phyloP scores from a whole-genome alignment of 1,139 yeast genomes.

The Taphrina confusa region DNA sequence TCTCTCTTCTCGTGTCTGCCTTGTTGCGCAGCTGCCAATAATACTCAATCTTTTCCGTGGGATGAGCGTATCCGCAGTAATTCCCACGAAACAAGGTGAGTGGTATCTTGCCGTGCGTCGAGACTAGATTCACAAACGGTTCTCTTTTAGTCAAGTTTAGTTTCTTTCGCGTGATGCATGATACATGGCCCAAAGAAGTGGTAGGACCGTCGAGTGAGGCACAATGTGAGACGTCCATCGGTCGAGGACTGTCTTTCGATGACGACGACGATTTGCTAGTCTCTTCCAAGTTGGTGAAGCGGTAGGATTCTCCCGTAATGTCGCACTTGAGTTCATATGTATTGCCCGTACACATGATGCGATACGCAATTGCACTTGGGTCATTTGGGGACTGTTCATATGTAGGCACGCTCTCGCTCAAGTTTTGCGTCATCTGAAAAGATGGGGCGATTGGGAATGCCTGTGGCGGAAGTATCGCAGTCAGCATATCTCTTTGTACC shows the following conservation, averaged over 20 bases:
- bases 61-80: conserved; percentile 17
- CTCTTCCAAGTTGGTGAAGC: neutral
- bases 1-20: neutral
- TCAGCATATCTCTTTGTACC: too few relatives aligned
- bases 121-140: neutral
- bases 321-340: conserved; percentile 11
- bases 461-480: too few relatives aligned
- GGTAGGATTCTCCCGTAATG: neutral
- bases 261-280: neutral
- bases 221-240: neutral
- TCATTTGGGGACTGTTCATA: conserved; percentile 14
- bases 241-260: neutral
- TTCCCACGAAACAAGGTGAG: conserved; percentile 3
- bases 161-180: conserved; percentile 9
- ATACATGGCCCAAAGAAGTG: neutral
- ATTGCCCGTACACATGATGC: neutral
- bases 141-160: conserved; percentile 1
- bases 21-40: conserved; percentile 16
- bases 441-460: too few relatives aligned
- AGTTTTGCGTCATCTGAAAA: too few relatives aligned
- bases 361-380: conserved; percentile 16
- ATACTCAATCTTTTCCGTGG: conserved; percentile 9
- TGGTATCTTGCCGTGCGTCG: conserved; percentile 5
- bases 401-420: conserved; percentile 11
- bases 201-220: neutral